Evolutionary conservation across 2,329 filamentous ascomycete species (phyloP), one percentile per base, ranked within the genome.

Genomic region (Colletotrichum musicola): DNA sequence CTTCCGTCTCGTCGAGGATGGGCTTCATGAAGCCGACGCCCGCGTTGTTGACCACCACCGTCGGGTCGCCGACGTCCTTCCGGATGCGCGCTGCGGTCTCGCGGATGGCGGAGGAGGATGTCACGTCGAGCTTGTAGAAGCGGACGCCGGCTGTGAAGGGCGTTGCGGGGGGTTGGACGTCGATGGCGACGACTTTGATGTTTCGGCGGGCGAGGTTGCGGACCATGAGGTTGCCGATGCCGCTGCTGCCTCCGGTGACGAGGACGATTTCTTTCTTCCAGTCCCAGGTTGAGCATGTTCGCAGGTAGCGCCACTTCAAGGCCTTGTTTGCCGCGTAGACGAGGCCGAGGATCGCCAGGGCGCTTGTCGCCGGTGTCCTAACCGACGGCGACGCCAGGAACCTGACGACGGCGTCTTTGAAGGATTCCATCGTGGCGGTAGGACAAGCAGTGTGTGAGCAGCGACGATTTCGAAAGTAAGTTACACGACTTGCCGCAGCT

Each of bases 31-130:
- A 54, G 2, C 35, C 82, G 14, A 88, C 82, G 16, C 76, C 78
- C 0, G 78, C 78, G 57, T 80, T 80, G 72, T 79, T 79, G 60
- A 80, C 69, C 3, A 80, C 73, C 58, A 80, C 76, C 3, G 78
- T 79, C 1, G 78, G 78, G 30, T 64, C 30, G 30, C 78, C 78
- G 49, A 78, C 74, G 12, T 71, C 64, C 16, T 76, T 72, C 51
- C 82, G 81, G 71, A 89, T 82, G 3, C 76, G 67, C 6, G 76
- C 71, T 0, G 82, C 84, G 16, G 79, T 79, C 3, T 76, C 71
- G 10, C 78, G 72, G 71, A 89, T 83, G 56, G 47, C 25, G 12
- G n/a, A 20, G 20, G 49, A 35, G 2, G 49, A 55, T 13, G 59
- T 46, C 35, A 58, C 59, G 59, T 62, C 59, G 25, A 53, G 40